Base-by-base conservation (phyloP, 1,139 yeast genomes). In the Lipomyces yarrowii region DNA sequence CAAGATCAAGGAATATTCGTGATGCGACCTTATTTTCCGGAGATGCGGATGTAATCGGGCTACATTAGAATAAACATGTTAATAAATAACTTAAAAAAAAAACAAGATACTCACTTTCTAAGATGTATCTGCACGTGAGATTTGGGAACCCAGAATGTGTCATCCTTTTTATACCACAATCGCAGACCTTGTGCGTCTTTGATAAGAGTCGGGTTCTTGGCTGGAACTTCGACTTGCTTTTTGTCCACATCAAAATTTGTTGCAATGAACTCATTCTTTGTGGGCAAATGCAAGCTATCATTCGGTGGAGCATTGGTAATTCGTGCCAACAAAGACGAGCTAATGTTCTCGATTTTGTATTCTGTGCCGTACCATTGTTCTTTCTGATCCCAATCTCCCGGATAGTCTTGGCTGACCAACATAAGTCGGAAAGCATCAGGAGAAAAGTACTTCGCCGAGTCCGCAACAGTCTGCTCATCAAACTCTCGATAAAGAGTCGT, bases 341-440 rank as follows among this genome's bases (percentile, higher is more conserved):
- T 79, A 32, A 91, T 76, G 18, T 80, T 79, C 23, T 79, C 81
- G 57, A 83, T 77, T 2, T 84, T 78, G 74, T 91, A 90, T 71
- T 89, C 89, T 0, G 98, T 91, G 4, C 96, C 97, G 74, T 94
- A 94, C 97, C 97, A 93, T 73, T 85, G 82, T 76, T 94, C 99
- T 18, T 73, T 80, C 26, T 78, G 70, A 60, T 81, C 78, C 64
- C 69, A 70, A 42, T 84, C 79, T 2, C 77, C 79, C 1, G 73
- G 74, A 53, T 76, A 71, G n/a, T 70, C 67, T 64, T 77, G 77
- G 53, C 78, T 74, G 1, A 87, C 81, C 55, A 93, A 76, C 51
- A 83, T 80, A 10, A 86, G 80, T 70, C 93, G 83, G 71, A 89
- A 84, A 72, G 90, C 91, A 33, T 83, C 81, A 0, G 87, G 83